Evolutionary conservation across 495 filamentous ascomycete genomes (phyloP), one percentile per base, ranked within the genome.

Genomic region (Aspergillus funiculosus): DNA sequence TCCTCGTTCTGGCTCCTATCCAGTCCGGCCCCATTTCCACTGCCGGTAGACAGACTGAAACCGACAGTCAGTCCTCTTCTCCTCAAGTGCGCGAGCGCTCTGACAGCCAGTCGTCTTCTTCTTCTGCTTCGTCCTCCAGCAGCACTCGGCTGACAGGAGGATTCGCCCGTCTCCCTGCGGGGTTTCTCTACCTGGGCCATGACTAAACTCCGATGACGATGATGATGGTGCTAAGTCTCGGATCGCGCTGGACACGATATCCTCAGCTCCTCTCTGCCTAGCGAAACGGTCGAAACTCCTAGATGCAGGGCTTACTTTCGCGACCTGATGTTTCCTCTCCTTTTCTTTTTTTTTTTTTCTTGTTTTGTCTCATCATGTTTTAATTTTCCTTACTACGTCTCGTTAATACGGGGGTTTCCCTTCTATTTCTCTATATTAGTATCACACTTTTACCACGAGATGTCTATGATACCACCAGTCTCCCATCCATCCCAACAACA

Each of bases 1-100:
- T 70, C 55, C 58, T 71, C 52, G 58, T 71, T 38, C 43, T 71
- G 47, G 62, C 66, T 37, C 67, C 67, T 26, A 64, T 54, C 28
- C 59, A 69, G 44, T 66, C 54, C 28, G 62, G 59, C 28, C 67
- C 67, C 22, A 52, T 61, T 39, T 49, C 57, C 32, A 47, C 51
- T 37, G 39, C 34, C 40, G 55, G 54, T 28, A 59, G 63, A 37
- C 55, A 60, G 42, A 32, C 50, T 24, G 38, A 58, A 39, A 25
- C 44, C 29, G 51, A 63, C 20, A 48, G 34, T 14, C 21, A 26
- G 31, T 15, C 39, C 4, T 11, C 24, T 14, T 28, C 39, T 4
- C 26, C 26, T 11, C 35, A 38, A 22, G 18, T 29, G 39, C 39
- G 39, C 29, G 39, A 41, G 7, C 39, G 39, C 17, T 27, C 39